Evolutionary conservation across 2,329 filamentous ascomycete genomes (phyloP), one percentile per base, ranked within the genome.

Genomic region (Aspergillus sp.): DNA sequence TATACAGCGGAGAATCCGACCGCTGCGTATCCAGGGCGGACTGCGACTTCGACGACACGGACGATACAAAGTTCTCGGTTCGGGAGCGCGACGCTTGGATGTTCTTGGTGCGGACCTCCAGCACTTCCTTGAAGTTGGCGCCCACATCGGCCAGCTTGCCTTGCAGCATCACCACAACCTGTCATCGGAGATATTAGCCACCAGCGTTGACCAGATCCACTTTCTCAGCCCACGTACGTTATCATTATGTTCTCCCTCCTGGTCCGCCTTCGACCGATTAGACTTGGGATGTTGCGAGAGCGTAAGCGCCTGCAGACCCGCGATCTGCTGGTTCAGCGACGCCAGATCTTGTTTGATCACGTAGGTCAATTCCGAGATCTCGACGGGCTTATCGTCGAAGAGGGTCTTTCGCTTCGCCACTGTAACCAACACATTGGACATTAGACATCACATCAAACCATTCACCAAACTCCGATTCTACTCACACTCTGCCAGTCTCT

Each of bases 261-360:
- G 93, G 62, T 87, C 84, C 18, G 75, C 75, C 65, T 75, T 77
- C 53, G 76, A 74, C 46, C 78, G 77, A 61, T 76, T 79, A 5
- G 75, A 74, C 65, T 82, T 84, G 18, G 90, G 89, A 68, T 94
- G 90, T 75, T 93, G 89, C 60, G 90, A 85, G 56, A 88, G 85
- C 14, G 92, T 89, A 50, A 97, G 83, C 6, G 84, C 80, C 73
- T 96, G 91, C n/a, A 99, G 82, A 10, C 84, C 82, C 50, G 90
- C 90, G 68, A 98, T 98, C 72, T 96, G 90, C 66, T 92, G 87
- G 77, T 97, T 98, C 59, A 91, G 77, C 4, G 84, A 87, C 1
- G 92, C 91, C 55, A 98, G 85, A 71, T 98, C 94, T 81, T 98
- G 94, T 80, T 98, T 98, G 82, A 98, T 97, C 72, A 98, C 90